Conservation (phyloP, 768 basidiomycete genomes). For the Grammothele lineata region DNA sequence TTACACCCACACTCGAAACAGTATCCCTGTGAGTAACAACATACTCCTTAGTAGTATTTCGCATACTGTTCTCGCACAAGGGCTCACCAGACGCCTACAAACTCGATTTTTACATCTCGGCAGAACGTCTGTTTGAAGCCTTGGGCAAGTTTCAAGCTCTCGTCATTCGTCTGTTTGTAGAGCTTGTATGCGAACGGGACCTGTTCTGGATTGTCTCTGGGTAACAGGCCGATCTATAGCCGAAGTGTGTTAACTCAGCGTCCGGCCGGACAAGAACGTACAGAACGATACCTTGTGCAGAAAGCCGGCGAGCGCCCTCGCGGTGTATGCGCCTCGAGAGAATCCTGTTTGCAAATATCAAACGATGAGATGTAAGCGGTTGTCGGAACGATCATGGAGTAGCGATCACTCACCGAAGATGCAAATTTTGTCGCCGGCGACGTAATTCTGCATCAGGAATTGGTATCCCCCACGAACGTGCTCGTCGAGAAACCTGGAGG, state of each 20-base stretch:
- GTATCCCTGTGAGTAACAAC: conserved; percentile 68
- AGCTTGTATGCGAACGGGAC: conserved; percentile 72
- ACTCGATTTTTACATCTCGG: conserved; percentile 64
- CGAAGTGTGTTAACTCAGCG: neutral
- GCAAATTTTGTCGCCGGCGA: conserved; percentile 68
- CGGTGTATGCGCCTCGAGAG: conserved; percentile 66
- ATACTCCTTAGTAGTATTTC: neutral
- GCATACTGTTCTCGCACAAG: too few relatives aligned
- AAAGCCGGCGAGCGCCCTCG: conserved; percentile 72
- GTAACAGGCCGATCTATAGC: conserved; percentile 63
- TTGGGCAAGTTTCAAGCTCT: conserved; percentile 42
- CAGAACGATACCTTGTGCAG: conserved; percentile 51
- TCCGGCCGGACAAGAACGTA: neutral
- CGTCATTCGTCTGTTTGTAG: conserved; percentile 50
- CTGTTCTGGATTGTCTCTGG: conserved; percentile 63
- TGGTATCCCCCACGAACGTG: conserved; percentile 75
- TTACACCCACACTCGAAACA: conserved; percentile 67
- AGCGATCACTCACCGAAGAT: conserved; percentile 50
- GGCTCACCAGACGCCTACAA: conserved; percentile 70
- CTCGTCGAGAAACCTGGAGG: conserved; percentile 56
- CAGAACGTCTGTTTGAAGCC: conserved; percentile 76
- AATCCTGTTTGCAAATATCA: conserved; percentile 52
- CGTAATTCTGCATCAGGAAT: conserved; percentile 77
- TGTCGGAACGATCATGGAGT: neutral
- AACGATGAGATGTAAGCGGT: conserved; percentile 8